Evolutionary conservation across 148 eudicot genomes (phyloP), one percentile per base, ranked within the genome.

Genomic region (Diospyros lotus): DNA sequence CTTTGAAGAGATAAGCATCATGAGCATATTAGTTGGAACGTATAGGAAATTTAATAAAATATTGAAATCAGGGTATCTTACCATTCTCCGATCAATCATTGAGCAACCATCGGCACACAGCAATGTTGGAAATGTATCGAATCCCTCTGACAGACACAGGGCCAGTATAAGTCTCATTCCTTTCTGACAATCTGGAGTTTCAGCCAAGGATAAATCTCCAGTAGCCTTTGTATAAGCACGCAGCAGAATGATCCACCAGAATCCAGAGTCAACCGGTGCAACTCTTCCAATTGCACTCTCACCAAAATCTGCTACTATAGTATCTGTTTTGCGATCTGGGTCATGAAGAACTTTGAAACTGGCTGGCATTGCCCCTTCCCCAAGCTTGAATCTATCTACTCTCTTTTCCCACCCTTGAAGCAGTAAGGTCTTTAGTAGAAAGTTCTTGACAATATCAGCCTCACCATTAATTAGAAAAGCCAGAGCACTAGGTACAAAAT

Each of bases 281-380:
- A 95, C 98, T 81, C 98, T 87, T 78, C 98, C 98, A 63, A 95
- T 95, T 58, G 98, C 98, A 87, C 96, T 95, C 84, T 95, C 98
- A 61, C 98, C 98, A 82, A 95, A 95, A 81, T 95, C 98, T 15
- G 98, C 98, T 71, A 89, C 80, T 50, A 95, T 78, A 41, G 94
- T 85, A 79, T 95, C 98, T 3, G 93, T 89, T 79, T 92, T 95
- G 46, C 98, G 90, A 68, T 79, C 85, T 54, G 98, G 94, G 68
- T 95, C 95, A 74, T 95, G 98, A 68, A 92, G 98, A 74, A 95
- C 97, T 81, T 95, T 95, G 82, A 95, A 95, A 80, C 98, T 95
- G 72, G 98, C 98, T 9, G 98, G 98, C 98, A 95, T 95, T n/a
- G 80, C 98, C 18, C 98, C 98, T 85, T 95, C 94, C 62, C 98